Base-by-base conservation (phyloP, 2,329 filamentous ascomycete genomes). In the Dothiorella sarmentorum region DNA sequence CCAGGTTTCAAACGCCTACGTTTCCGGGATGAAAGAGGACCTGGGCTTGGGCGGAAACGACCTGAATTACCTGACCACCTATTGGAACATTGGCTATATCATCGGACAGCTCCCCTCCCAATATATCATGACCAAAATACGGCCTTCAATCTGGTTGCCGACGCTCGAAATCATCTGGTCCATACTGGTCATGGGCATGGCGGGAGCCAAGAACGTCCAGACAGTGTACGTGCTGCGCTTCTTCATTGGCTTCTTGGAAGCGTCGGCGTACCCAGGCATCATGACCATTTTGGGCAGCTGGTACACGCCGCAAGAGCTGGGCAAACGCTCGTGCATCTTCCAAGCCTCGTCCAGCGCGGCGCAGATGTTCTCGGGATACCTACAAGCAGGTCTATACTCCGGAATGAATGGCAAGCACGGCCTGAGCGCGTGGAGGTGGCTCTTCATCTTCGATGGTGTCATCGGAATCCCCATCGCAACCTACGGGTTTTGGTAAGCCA, bases 311-410 rank as follows among this genome's bases (percentile, higher is more conserved):
- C 71, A 75, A 22, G 76, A 78, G 53, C 70, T 77, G 0, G 82
- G 79, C 53, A 84, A 84, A 63, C 76, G 82, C 2, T 81, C 76
- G 26, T 83, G 82, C 6, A 79, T 87, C 56, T 86, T 86, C 67
- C 84, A 82, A 1, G 78, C 81, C 0, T 82, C 80, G 6, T 59
- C 56, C 9, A 37, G 29, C 9, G 56, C 45, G 9, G 69, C 56
- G 11, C 56, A 59, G 33, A 59, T 59, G 56, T 59, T 59, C 24
- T 59, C 56, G 1, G 56, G 56, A 15, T 59, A 59, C 17, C 35
- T 59, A 1, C 56, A 59, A 24, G 18, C 56, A 0, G 56, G 29
- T 4, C 45, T 59, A 1, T 43, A 24, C 13, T 17, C 20, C 11
- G 44, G 44, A 13, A 59, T 59, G 56, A 33, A 59, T 18, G 43